phyloP scores from a whole-genome alignment of 805 yeast species.

The Candida ponderosae region DNA sequence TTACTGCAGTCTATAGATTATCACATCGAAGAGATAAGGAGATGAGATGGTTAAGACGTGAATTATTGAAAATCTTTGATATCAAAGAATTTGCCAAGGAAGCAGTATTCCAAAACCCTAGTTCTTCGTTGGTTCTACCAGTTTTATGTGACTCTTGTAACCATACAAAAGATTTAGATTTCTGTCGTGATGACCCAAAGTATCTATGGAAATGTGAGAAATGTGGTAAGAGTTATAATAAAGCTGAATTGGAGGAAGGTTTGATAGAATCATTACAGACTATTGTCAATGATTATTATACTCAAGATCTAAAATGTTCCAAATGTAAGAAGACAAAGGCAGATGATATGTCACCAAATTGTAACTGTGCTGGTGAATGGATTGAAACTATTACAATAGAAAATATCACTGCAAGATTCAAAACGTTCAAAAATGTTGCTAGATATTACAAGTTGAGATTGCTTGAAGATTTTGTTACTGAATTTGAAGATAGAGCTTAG shows the following conservation, averaged over 20 bases:
- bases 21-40: conserved; percentile 62
- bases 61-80: conserved; percentile 64
- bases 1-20: conserved; percentile 66
- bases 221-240: conserved; percentile 60
- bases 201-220: conserved; percentile 50
- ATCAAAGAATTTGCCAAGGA: conserved; percentile 78
- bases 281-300: conserved; percentile 49
- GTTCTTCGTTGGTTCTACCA: conserved; percentile 57
- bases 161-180: conserved; percentile 65
- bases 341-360: conserved; percentile 63
- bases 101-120: conserved; percentile 67
- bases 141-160: conserved; percentile 78
- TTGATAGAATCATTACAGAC: conserved; percentile 58
- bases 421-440: conserved; percentile 52
- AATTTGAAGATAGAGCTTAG: neutral
- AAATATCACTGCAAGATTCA: conserved; percentile 36
- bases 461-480: conserved; percentile 25
- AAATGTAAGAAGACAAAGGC: conserved; percentile 67
- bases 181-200: conserved; percentile 59
- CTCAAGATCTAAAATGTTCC: conserved; percentile 75
- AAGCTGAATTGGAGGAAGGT: conserved; percentile 69
- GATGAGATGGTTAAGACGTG: conserved; percentile 66
- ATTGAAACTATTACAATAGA: conserved; percentile 40
- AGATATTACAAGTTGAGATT: conserved; percentile 52
- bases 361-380: conserved; percentile 90